Evolutionary conservation across 1,284 basidiomycete species (phyloP), one percentile per base, ranked within the genome.

Genomic region (Inonotus obliquus): DNA sequence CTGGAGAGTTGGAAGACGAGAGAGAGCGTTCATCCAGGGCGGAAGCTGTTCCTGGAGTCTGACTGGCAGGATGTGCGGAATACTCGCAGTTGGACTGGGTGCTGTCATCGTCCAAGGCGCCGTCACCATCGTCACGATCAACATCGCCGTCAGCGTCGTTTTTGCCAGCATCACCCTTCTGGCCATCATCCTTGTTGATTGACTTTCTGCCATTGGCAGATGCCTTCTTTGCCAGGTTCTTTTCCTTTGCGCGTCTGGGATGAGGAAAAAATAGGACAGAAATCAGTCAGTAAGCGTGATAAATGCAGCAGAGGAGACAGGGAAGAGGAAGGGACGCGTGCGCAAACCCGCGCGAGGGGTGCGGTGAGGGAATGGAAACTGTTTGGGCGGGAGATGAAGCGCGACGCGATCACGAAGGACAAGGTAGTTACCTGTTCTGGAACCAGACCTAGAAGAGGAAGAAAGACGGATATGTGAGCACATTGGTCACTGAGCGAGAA

Each of bases 241-340:
- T 94, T 72, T 91, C 89, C 75, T 94, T 94, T 53, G 91, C 91
- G 54, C 91, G 89, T 61, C 89, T 90, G 70, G 25, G 2, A 45
- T 9, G 25, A 25, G 14, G 45, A 27, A 49, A 23, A 45, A 57
- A 57, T 21, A 32, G 32, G 32, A 32, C 9, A 4, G 29, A 39
- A 57, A 21, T 14, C 47, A 44, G 47, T 59, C 39, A 57, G 56
- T 21, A 54, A n/a, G 54, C 25, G 45, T 54, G 37, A 35, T 19
- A 44, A 17, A n/a, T 39, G 35, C 4, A 11, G 13, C 17, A 44
- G 13, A 44, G 7, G 45, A 47, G n/a, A 58, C 21, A 1, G 10
- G 45, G 25, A 25, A n/a, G 21, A n/a, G 9, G 56, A n/a, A 5
- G 56, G 56, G 32, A 32, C 32, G 32, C 32, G 32, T 32, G 32